phyloP scores from a whole-genome alignment of 2,329 filamentous ascomycete genomes.

The Alternaria sp. region DNA sequence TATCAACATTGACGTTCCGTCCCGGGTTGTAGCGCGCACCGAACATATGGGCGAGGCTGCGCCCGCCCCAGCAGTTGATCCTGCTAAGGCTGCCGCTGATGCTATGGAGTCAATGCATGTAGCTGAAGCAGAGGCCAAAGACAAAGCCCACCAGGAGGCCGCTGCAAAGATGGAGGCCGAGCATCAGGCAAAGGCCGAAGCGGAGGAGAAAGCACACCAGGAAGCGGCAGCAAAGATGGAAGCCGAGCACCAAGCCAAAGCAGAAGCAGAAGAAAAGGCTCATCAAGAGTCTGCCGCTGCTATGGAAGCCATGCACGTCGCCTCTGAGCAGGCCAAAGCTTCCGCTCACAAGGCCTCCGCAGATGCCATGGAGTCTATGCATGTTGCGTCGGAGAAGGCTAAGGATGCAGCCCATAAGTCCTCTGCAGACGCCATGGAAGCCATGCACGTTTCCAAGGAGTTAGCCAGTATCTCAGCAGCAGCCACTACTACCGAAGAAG shows the following conservation, averaged over 20 bases:
- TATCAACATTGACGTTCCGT: slow-evolving; percentile 16
- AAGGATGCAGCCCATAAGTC: slow-evolving; percentile 19
- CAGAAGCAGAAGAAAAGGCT: slow-evolving; percentile 13
- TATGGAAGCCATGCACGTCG: slow-evolving; percentile 21
- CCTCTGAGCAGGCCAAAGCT: slow-evolving; percentile 18
- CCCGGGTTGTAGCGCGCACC: slow-evolving; percentile 20
- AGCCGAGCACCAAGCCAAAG: slow-evolving; percentile 15
- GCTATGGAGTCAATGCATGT: slow-evolving; percentile 24
- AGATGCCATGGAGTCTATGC: slow-evolving; percentile 26
- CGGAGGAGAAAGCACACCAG: slow-evolving; percentile 23
- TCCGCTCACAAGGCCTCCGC: slow-evolving; percentile 19
- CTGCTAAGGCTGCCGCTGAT: slow-evolving; percentile 16
- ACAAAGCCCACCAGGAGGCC: slow-evolving; percentile 27
- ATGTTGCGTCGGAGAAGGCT: slow-evolving; percentile 14
- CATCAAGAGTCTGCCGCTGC: slow-evolving; percentile 21
- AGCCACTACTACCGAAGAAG: slow-evolving; percentile 5
- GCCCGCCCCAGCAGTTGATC: slow-evolving; percentile 17
- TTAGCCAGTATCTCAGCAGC: slow-evolving; percentile 17
- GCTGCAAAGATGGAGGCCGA: slow-evolving; percentile 24
- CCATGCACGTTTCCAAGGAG: slow-evolving; percentile 21
- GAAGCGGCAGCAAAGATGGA: slow-evolving; percentile 22
- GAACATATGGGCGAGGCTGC: slow-evolving; percentile 15
- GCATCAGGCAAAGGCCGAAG: slow-evolving; percentile 29
- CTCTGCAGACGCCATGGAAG: slow-evolving; percentile 20
- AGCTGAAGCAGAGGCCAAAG: slow-evolving; percentile 29